Conservation (phyloP, 495 filamentous ascomycete species). For the Aspergillus nanangensis region DNA sequence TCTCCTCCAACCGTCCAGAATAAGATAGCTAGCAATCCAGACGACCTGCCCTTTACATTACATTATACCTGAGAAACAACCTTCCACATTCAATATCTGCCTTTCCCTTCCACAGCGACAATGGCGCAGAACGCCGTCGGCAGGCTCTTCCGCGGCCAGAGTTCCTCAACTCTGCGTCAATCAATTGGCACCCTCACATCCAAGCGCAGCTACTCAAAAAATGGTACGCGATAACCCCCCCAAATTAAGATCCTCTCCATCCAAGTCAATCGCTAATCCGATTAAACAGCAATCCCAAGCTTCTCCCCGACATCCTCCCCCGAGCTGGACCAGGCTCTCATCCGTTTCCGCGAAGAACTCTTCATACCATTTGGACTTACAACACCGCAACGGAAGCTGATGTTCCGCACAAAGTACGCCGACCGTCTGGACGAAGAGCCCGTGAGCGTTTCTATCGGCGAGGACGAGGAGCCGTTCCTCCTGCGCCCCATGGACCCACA, state of each 20-base stretch:
- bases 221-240: slow-evolving; percentile 19
- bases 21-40: too few relatives aligned
- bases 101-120: slow-evolving; percentile 1
- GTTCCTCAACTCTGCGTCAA: slow-evolving; percentile 25
- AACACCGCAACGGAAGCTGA: slow-evolving; percentile 47
- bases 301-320: slow-evolving; percentile 47
- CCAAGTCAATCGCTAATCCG: background rate
- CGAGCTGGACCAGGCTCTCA: slow-evolving; percentile 48
- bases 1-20: too few relatives aligned
- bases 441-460: slow-evolving; percentile 53
- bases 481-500: slow-evolving; percentile 46
- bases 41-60: too few relatives aligned
- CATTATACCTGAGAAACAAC: too few relatives aligned
- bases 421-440: slow-evolving; percentile 53
- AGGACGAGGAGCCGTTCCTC: slow-evolving; percentile 46
- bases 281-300: slow-evolving; percentile 36
- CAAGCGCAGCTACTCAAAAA: slow-evolving; percentile 29
- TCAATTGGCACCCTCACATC: slow-evolving; percentile 27
- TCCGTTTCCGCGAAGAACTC: slow-evolving; percentile 54
- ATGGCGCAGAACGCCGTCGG: slow-evolving; percentile 40
- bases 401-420: slow-evolving; percentile 49
- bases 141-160: slow-evolving; percentile 34
- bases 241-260: background rate
- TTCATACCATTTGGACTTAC: slow-evolving; percentile 61
- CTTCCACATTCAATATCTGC: too few relatives aligned